phyloP scores from a whole-genome alignment of 768 basidiomycete genomes.

The Krasilnikovozyma curviuscula region DNA sequence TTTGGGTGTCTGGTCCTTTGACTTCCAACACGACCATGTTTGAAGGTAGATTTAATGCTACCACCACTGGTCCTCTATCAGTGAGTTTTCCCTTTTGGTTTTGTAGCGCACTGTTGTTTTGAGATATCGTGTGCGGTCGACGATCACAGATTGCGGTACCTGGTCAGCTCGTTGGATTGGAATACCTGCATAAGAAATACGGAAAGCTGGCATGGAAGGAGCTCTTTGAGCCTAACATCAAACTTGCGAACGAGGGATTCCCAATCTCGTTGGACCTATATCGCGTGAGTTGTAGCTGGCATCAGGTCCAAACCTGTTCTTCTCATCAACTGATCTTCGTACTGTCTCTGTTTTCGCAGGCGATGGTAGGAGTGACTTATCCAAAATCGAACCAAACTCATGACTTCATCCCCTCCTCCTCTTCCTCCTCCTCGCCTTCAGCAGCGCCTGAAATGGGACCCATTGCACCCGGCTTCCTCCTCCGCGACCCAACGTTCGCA shows the following conservation, averaged over 20 bases:
- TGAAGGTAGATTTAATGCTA: too few species aligned
- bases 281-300: neutral
- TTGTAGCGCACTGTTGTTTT: too few species aligned
- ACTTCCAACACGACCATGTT: too few species aligned
- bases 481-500: slow-evolving; percentile 44
- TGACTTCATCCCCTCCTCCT: slow-evolving; percentile 6
- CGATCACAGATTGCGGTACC: slow-evolving; percentile 73
- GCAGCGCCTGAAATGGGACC: too few species aligned
- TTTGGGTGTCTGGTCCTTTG: slow-evolving; percentile 7
- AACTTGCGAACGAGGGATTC: slow-evolving; percentile 48
- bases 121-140: slow-evolving; percentile 41
- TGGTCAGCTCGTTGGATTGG: slow-evolving; percentile 70
- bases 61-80: too few species aligned
- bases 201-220: slow-evolving; percentile 59
- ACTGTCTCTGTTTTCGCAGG: neutral
- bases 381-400: slow-evolving; percentile 1
- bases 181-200: slow-evolving; percentile 55
- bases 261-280: slow-evolving; percentile 20
- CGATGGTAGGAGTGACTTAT: slow-evolving; percentile 5
- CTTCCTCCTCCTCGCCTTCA: too few species aligned
- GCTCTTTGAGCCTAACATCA: slow-evolving; percentile 53
- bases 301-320: neutral
- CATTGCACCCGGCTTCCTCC: too few species aligned
- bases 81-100: too few species aligned
- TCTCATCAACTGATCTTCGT: neutral